phyloP scores from a whole-genome alignment of 2,329 filamentous ascomycete species.

The Colletotrichum sidae region DNA sequence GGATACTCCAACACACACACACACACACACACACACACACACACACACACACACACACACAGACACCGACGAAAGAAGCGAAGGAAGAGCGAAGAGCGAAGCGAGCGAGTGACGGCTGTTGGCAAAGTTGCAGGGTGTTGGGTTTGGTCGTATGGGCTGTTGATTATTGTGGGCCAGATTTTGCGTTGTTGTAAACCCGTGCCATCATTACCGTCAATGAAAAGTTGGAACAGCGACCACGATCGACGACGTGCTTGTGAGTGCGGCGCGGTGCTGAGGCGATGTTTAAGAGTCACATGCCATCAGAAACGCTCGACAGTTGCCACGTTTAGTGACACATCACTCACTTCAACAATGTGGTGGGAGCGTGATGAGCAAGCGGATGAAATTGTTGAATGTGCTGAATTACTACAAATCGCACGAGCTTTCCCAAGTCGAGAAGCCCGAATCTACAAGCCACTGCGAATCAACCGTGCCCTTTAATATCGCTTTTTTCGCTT shows the following conservation, averaged over 20 bases:
- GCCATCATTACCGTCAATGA: slow-evolving; percentile 18
- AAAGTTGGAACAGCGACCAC: slow-evolving; percentile 3
- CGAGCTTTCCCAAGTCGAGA: not conserved
- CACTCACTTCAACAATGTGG: not conserved
- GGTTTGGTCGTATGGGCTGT: not conserved
- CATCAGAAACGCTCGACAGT: too few species aligned
- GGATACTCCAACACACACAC: slow-evolving; percentile 23
- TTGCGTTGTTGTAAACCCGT: slow-evolving; percentile 5
- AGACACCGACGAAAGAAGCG: slow-evolving; percentile 17
- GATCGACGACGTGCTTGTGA: not conserved
- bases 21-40: not conserved
- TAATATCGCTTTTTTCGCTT: not conserved
- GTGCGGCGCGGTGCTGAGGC: not conserved
- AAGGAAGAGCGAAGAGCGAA: not conserved
- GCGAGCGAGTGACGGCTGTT: not conserved
- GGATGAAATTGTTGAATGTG: not conserved
- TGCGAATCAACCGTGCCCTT: not conserved
- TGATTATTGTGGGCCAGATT: slow-evolving; percentile 1
- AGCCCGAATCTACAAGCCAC: not conserved
- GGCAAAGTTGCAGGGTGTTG: not conserved
- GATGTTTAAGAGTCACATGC: too few species aligned
- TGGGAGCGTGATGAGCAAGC: not conserved
- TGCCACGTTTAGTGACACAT: too few species aligned
- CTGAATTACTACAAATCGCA: not conserved
- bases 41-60: slow-evolving; percentile 29